A percentile compares a stretch with the other conserved stretches of the same genome.
These are phyloP conservation scores for Candida suzukii DNA, from an alignment of 805 yeast genomes.

Conservation along the genomic window DNA sequence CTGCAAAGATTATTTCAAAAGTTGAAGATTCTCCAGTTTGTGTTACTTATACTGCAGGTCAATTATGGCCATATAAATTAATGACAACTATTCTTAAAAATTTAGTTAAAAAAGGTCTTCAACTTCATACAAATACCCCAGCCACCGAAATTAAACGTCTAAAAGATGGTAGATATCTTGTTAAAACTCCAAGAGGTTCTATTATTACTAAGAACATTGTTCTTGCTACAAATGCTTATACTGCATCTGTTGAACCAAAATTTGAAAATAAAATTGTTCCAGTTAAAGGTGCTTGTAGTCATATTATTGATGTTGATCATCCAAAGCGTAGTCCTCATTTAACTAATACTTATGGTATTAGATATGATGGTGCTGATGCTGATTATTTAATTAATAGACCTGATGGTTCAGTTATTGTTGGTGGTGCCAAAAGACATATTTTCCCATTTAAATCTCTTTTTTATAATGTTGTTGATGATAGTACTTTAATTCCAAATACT, in stretches of 20 bases:
- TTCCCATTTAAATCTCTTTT: background rate
- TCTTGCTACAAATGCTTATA: conserved; percentile 30
- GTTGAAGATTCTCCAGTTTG: conserved; percentile 23
- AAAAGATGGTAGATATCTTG: conserved; percentile 23
- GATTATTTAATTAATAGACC: conserved; percentile 29
- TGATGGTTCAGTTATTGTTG: conserved; percentile 32
- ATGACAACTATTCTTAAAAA: conserved; percentile 25
- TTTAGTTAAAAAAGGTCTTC: conserved; percentile 27
- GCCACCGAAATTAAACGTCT: conserved; percentile 22
- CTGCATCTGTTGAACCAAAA: conserved; percentile 18
- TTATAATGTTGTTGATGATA: conserved; percentile 24
- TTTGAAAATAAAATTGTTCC: conserved; percentile 27
- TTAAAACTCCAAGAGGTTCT: conserved; percentile 22
- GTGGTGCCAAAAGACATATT: conserved; percentile 25
- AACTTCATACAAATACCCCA: conserved; percentile 35
- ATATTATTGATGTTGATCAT: conserved; percentile 11
- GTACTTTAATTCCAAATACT: conserved; percentile 18
- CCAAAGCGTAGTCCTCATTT: conserved; percentile 23
- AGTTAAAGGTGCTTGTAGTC: conserved; percentile 25
- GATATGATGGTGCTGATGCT: background rate
- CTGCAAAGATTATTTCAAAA: conserved; percentile 22
- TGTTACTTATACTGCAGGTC: conserved; percentile 33
- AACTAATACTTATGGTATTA: conserved; percentile 27
- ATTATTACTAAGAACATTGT: conserved; percentile 27
- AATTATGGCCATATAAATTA: conserved; percentile 38